Conservation (phyloP, 257 asterid genomes). For the Petrea volubilis region DNA sequence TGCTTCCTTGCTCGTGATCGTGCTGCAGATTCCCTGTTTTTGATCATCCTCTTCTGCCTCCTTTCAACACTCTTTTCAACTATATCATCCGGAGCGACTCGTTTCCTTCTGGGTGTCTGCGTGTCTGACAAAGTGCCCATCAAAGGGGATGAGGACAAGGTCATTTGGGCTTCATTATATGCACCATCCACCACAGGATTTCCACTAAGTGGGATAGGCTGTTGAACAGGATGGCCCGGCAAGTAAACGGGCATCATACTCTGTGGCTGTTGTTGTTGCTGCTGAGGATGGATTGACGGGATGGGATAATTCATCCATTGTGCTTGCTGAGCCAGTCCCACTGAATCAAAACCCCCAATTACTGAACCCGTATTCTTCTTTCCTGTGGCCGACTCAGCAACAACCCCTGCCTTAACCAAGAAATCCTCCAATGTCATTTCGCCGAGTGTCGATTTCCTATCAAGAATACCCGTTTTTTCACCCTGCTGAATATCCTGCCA, state of each 20-base stretch:
- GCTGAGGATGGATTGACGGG: constrained; percentile 38
- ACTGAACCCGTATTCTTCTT: constrained; percentile 35
- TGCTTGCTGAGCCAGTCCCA: constrained; percentile 44
- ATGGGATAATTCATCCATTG: constrained; percentile 67
- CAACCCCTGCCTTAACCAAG: constrained; percentile 93
- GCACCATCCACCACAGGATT: constrained; percentile 52
- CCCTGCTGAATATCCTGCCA: constrained; percentile 82
- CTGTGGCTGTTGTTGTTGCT: constrained; percentile 35
- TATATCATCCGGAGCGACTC: constrained; percentile 62
- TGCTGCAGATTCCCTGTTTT: constrained; percentile 97
- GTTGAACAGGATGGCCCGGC: constrained; percentile 61
- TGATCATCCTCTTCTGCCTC: constrained; percentile 98
- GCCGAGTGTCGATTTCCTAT: constrained; percentile 66
- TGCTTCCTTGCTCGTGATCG: constrained; percentile 97
- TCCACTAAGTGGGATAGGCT: constrained; percentile 47
- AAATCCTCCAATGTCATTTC: constrained; percentile 91
- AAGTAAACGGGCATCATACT: constrained; percentile 42
- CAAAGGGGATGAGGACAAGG: constrained; percentile 61
- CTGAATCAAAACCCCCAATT: constrained; percentile 42
- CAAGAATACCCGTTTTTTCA: constrained; percentile 45
- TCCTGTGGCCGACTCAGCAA: constrained; percentile 50
- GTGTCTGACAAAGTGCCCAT: constrained; percentile 72
- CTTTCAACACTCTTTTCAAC: constrained; percentile 79
- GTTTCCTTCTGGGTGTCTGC: constrained; percentile 64
- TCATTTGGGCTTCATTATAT: constrained; percentile 55